phyloP scores from a whole-genome alignment of 768 basidiomycete genomes.

The Boletus pseudo-olivaceus region DNA sequence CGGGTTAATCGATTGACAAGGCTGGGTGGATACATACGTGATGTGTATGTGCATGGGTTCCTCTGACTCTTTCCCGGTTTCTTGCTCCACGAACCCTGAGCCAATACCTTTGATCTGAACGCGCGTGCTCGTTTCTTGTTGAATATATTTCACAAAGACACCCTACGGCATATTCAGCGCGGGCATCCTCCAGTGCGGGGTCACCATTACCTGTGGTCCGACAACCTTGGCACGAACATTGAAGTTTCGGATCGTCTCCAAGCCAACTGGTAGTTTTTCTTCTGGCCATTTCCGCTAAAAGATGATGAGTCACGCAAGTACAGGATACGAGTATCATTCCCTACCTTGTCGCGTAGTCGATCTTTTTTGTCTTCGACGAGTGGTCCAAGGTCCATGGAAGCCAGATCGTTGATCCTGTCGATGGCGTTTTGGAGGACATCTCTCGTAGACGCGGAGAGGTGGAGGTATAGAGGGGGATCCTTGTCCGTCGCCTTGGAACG shows the following conservation, averaged over 20 bases:
- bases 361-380: constrained; percentile 79
- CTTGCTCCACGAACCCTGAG: constrained; percentile 91
- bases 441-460: constrained; percentile 74
- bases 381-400: constrained; percentile 71
- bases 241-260: constrained; percentile 93
- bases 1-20: constrained; percentile 17
- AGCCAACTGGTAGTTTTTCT: constrained; percentile 84
- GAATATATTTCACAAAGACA: constrained; percentile 97
- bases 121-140: constrained; percentile 91
- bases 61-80: constrained; percentile 83
- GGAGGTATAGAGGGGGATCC: constrained; percentile 91
- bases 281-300: constrained; percentile 94
- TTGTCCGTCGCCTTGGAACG: constrained; percentile 84
- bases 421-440: constrained; percentile 66
- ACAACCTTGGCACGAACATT: constrained; percentile 98
- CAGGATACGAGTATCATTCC: background rate
- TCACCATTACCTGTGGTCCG: constrained; percentile 72
- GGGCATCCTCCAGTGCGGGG: background rate
- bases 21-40: constrained; percentile 51
- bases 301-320: constrained; percentile 7
- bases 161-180: constrained; percentile 42
- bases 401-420: constrained; percentile 69
- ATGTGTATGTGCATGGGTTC: constrained; percentile 92
- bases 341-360: constrained; percentile 61
- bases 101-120: constrained; percentile 97